These are phyloP conservation scores for Cryptosporidium ubiquitum DNA, from an alignment of 169 alveolate genomes.

Conservation along the genomic window DNA sequence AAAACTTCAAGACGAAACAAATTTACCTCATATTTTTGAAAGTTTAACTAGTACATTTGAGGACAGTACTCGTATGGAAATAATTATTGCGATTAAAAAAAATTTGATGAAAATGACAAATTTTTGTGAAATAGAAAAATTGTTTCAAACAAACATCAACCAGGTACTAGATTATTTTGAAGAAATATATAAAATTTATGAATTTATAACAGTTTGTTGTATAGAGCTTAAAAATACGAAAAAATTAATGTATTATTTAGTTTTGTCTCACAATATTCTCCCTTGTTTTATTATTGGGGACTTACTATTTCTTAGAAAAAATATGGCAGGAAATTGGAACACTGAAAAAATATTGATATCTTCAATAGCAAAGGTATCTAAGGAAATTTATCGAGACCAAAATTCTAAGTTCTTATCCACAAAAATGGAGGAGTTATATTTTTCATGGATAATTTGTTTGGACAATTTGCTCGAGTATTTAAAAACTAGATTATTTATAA, in stretches of 20 bases:
- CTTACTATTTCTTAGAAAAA: background rate
- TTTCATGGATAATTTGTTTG: slow-evolving; percentile 28
- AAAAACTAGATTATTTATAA: slow-evolving; percentile 5
- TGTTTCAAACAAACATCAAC: background rate
- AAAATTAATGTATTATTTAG: background rate
- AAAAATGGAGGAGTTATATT: background rate
- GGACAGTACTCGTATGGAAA: background rate
- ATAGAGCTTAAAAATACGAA: background rate
- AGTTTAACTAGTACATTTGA: background rate
- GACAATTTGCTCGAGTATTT: slow-evolving; percentile 28
- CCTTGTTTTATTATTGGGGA: slow-evolving; percentile 64
- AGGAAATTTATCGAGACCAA: background rate
- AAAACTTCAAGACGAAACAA: background rate
- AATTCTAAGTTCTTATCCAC: background rate
- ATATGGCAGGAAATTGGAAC: slow-evolving; percentile 9
- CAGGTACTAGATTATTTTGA: background rate
- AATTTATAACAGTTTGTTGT: slow-evolving; percentile 23
- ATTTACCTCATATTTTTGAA: background rate
- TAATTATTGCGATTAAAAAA: background rate
- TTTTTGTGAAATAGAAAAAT: background rate
- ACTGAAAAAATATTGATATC: slow-evolving; percentile 67
- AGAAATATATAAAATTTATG: slow-evolving; percentile 40
- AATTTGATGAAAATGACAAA: background rate
- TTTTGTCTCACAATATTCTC: slow-evolving; percentile 18
- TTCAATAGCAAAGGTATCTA: slow-evolving; percentile 26